These are phyloP conservation scores for Xylaria sp. DNA, from an alignment of 2,329 filamentous ascomycete genomes.

Conservation along the genomic window DNA sequence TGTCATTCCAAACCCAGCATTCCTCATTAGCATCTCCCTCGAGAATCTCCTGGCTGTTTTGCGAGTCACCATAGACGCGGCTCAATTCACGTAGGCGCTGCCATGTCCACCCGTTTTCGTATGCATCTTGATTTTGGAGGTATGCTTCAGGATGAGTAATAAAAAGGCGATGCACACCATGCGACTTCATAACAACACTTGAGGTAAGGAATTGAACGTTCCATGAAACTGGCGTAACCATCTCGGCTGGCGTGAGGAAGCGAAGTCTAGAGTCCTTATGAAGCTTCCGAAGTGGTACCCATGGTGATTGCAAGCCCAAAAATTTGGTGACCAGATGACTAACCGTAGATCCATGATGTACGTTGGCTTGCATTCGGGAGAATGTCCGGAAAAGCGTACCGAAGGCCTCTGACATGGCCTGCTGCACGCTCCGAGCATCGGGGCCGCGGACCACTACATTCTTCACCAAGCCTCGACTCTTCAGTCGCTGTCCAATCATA, in stretches of 20 bases:
- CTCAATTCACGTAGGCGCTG: conserved; percentile 72
- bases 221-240: conserved; percentile 79
- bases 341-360: conserved; percentile 48
- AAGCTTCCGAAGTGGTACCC: conserved; percentile 81
- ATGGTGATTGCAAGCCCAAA: conserved; percentile 72
- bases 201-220: conserved; percentile 75
- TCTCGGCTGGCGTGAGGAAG: conserved; percentile 76
- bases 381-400: conserved; percentile 63
- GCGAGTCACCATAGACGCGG: conserved; percentile 63
- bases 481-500: conserved; percentile 75
- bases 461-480: conserved; percentile 77
- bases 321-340: conserved; percentile 58
- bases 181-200: conserved; percentile 77
- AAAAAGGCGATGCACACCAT: conserved; percentile 73
- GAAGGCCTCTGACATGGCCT: conserved; percentile 72
- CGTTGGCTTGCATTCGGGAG: conserved; percentile 50
- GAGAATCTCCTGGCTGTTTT: conserved; percentile 60
- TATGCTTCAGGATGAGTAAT: conserved; percentile 82
- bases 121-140: conserved; percentile 69
- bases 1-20: conserved; percentile 75
- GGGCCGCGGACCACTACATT: conserved; percentile 70
- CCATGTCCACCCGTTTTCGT: conserved; percentile 75
- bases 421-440: conserved; percentile 75
- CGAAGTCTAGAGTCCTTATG: conserved; percentile 78
- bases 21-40: conserved; percentile 72